Base-by-base conservation (phyloP, 805 yeast genomes). In the Ogataea nitratoaversa region DNA sequence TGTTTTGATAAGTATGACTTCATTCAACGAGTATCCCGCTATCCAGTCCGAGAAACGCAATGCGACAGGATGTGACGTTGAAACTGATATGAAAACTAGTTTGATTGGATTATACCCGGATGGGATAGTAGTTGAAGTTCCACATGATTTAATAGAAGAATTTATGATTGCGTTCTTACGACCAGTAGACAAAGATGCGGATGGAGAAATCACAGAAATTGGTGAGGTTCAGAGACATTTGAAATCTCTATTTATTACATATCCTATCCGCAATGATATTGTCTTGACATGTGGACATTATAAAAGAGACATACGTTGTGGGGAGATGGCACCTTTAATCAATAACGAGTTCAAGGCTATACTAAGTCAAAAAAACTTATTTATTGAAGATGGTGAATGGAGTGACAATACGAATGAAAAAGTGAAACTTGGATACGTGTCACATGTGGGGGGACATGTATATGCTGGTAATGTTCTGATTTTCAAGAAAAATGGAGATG, bases 361-460 rank as follows among this genome's bases (percentile, higher is more conserved):
- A 1, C 47, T 80, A 13, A 42, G 50, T 11, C 32, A 46, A 1
- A 64, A 70, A 33, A 59, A 58, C 0, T 32, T 76, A 32, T 42
- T 63, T 28, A 32, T 36, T 16, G 42, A 40, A 46, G 24, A 43
- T 9, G 38, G 29, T 3, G 9, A 34, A 29, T 55, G 51, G 40
- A 46, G 56, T 34, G 66, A 19, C 3, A 41, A 41, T 7, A 32
- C 17, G n/a, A 12, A 24, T n/a, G 32, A 35, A 4, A 30, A 40
- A 8, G 40, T 49, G 7, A 40, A 52, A 16, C 43, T 81, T 25
- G 89, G 87, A 0, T 53, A 74, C 6, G 67, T 83, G 0, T 80
- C 90, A 11, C 96, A 87, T 57, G 68, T 87, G 30, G 95, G 95
- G 1, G 96, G 96, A 0, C 96, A 87, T 57, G 85, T 72, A 2